Conservation (phyloP, 2,329 filamentous ascomycete species). For the Thielaviopsis populi region DNA sequence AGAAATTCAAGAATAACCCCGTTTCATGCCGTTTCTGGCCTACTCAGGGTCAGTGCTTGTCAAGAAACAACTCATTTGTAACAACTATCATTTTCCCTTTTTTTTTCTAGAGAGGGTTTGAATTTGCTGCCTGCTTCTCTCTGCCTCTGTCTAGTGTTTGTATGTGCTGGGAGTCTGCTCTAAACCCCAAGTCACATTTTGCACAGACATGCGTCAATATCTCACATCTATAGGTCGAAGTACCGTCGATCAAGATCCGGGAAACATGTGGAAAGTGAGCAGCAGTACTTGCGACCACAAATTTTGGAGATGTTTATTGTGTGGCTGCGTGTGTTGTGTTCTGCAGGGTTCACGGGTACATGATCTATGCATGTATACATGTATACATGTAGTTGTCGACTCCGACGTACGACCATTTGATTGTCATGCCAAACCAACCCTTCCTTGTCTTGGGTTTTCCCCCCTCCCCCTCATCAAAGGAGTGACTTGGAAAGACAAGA, state of each 20-base stretch:
- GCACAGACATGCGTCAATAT: background rate
- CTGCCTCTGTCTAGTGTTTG: background rate
- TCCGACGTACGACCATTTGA: no score
- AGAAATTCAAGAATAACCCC: background rate
- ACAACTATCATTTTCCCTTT: no score
- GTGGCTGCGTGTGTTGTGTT: background rate
- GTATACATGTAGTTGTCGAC: no score
- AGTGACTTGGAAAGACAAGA: background rate
- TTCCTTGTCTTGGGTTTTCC: background rate
- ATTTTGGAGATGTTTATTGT: background rate
- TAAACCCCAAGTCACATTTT: background rate
- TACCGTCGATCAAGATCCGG: background rate
- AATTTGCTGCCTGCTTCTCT: background rate
- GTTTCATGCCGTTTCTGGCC: background rate
- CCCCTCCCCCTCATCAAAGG: background rate
- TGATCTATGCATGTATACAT: no score
- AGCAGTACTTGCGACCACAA: background rate
- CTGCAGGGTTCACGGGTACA: no score
- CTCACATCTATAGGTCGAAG: background rate
- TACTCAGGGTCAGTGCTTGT: background rate
- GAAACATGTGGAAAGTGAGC: background rate
- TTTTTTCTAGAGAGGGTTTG: no score
- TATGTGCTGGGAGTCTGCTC: background rate
- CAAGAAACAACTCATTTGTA: background rate
- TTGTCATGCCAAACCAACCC: no score